Conservation (phyloP, 2,329 filamentous ascomycete species). For the Magnaporthiopsis incrustans region DNA sequence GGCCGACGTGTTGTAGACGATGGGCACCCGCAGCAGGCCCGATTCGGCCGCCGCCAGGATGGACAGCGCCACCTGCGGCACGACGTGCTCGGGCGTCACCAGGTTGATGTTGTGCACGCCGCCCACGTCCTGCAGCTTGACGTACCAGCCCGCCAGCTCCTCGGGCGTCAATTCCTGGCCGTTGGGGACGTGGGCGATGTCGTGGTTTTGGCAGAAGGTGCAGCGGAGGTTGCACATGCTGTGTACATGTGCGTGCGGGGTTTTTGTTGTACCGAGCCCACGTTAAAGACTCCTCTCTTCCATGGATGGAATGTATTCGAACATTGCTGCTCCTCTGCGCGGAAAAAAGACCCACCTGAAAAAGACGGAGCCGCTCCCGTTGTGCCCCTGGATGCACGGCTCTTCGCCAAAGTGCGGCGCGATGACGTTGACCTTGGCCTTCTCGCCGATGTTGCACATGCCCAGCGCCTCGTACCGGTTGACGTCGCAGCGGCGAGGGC, state of each 20-base stretch:
- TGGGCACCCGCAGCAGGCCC: slow-evolving; percentile 62
- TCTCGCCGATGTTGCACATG: slow-evolving; percentile 68
- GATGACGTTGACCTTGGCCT: slow-evolving; percentile 74
- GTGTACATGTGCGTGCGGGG: too few relatives aligned
- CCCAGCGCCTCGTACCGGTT: slow-evolving; percentile 76
- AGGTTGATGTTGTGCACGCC: slow-evolving; percentile 85
- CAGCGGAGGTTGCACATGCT: slow-evolving; percentile 58
- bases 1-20: slow-evolving; percentile 79
- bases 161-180: slow-evolving; percentile 73
- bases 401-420: slow-evolving; percentile 83
- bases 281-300: too few relatives aligned
- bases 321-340: too few relatives aligned
- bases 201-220: slow-evolving; percentile 73
- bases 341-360: slow-evolving; percentile 62
- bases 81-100: slow-evolving; percentile 79
- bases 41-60: slow-evolving; percentile 65
- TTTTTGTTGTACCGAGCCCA: too few relatives aligned
- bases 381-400: slow-evolving; percentile 74
- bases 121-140: slow-evolving; percentile 75
- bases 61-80: slow-evolving; percentile 70
- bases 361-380: slow-evolving; percentile 74
- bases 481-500: slow-evolving; percentile 67
- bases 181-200: slow-evolving; percentile 75
- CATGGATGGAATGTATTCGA: too few relatives aligned
- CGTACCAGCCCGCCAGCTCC: slow-evolving; percentile 68